A percentile compares a stretch with the other conserved stretches of the same genome.
Evolutionary conservation across 495 filamentous ascomycete species (phyloP).

Genomic region (Cudoniella acicularis): DNA sequence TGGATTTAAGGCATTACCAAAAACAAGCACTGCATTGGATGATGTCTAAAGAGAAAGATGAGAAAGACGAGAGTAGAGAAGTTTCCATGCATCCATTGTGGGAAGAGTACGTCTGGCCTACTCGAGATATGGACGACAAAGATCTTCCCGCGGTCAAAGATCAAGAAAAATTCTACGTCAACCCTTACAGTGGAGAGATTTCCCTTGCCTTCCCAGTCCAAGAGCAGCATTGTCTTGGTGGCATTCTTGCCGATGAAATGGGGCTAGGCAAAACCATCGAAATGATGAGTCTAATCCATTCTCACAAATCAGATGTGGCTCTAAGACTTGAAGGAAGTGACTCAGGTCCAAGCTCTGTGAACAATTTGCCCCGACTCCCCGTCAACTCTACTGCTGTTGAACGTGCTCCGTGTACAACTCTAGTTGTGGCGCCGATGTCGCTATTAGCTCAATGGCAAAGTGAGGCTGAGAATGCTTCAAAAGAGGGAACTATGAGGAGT

Average conservation of each 20-base stretch:
- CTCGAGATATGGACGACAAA: constrained; percentile 80
- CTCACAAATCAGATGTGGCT: constrained; percentile 63
- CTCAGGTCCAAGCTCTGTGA: constrained; percentile 40
- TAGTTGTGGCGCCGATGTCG: constrained; percentile 94
- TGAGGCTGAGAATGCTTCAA: constrained; percentile 85
- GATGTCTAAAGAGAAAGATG: constrained; percentile 84
- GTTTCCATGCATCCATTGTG: constrained; percentile 92
- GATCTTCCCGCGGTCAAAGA: constrained; percentile 58
- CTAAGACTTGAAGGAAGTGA: constrained; percentile 18
- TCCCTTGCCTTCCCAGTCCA: constrained; percentile 90
- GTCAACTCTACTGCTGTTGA: constrained; percentile 49
- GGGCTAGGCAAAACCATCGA: constrained; percentile 94
- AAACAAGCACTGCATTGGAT: constrained; percentile 96
- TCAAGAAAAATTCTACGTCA: constrained; percentile 82
- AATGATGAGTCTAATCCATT: constrained; percentile 91
- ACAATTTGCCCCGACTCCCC: constrained; percentile 56
- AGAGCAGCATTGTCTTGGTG: constrained; percentile 91
- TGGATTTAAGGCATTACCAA: constrained; percentile 89
- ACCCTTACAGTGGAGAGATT: constrained; percentile 92
- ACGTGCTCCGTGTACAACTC: constrained; percentile 79
- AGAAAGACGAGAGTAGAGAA: constrained; percentile 56
- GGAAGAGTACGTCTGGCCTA: constrained; percentile 93
- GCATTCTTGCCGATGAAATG: constrained; percentile 92
- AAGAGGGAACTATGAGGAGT: constrained; percentile 72
- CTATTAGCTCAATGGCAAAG: constrained; percentile 94